Base-by-base conservation (phyloP, 2,329 filamentous ascomycete genomes). In the Dryadomyces quercus-mongolicae region DNA sequence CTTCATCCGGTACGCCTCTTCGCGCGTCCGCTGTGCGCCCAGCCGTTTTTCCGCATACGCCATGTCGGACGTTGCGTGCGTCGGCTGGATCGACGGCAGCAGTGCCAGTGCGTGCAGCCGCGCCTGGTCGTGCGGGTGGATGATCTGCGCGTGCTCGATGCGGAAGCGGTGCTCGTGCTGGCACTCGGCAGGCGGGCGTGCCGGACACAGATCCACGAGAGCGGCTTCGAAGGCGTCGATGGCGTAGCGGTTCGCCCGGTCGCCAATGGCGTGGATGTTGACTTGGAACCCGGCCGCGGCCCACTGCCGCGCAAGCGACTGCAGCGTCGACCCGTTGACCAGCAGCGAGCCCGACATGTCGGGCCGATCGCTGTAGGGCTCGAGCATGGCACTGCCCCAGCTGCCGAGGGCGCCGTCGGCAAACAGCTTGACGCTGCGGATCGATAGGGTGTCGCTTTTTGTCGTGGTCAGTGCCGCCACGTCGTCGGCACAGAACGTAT, bases 41-140 rank as follows among this genome's bases (percentile, higher is more conserved):
- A 88, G 76, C 7, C 84, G 74, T 43, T 65, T 67, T 57, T 79
- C 74, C 9, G 82, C 84, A 61, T 86, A 86, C 5, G 75, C 74
- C 80, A 84, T 85, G 65, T 87, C 84, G 8, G 80, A 84, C 3
- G 84, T 87, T 21, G 84, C 83, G 62, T 87, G 84, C 0, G 84
- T 86, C 5, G 84, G 84, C 62, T 87, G 84, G 54, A 88, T 80
- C 2, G 80, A 85, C 0, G 84, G 82, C 52, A 86, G 74, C 61
- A 87, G 78, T 7, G 79, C 80, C 5, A 85, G 65, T 5, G 71
- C 67, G 52, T 70, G 70, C 61, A 87, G 78, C 34, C 82, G 75
- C 1, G 60, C 66, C 63, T 85, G 84, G 65, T 87, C 84, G 55
- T 73, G 70, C 4, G 80, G 80, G 61, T 85, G 78, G 56, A 87